Evolutionary conservation across 140 eudicot species (phyloP).

Genomic region (Erigeron philadelphicus): DNA sequence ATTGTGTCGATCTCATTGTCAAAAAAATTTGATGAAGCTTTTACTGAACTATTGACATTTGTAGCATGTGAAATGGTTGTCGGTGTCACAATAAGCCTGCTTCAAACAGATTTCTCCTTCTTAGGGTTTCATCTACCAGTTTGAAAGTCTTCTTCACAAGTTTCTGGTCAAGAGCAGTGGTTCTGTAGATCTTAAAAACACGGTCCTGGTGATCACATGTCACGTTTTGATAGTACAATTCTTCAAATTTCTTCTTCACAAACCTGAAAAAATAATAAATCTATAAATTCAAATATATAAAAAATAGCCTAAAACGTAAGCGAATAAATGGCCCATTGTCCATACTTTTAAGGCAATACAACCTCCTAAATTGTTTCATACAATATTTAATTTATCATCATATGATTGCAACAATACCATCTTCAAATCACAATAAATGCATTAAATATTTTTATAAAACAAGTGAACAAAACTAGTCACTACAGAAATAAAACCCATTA

Average conservation of each 20-base stretch:
- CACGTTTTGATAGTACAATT: constrained; percentile 78
- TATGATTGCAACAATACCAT: too few relatives aligned
- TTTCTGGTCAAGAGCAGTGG: constrained; percentile 93
- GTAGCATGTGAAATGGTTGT: constrained; percentile 21
- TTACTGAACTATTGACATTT: constrained; percentile 46
- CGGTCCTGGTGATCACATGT: constrained; percentile 87
- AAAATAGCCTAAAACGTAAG: background rate
- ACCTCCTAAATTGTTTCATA: background rate
- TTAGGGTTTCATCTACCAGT: constrained; percentile 89
- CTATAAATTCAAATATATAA: background rate
- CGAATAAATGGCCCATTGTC: too few relatives aligned
- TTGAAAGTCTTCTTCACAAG: constrained; percentile 97
- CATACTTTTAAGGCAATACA: background rate
- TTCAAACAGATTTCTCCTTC: constrained; percentile 93
- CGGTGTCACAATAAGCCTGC: constrained; percentile 79
- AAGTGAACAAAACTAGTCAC: too few relatives aligned
- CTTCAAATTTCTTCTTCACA: constrained; percentile 97
- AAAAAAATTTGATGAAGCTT: constrained; percentile 24
- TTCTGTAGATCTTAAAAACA: constrained; percentile 89
- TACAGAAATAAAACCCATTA: too few relatives aligned
- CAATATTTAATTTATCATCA: background rate
- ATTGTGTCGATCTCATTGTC: constrained; percentile 26
- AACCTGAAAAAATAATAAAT: constrained; percentile 39
- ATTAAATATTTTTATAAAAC: too few relatives aligned
- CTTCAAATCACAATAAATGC: too few relatives aligned